Conservation (phyloP, 805 yeast genomes). For the Spathaspora arborariae region DNA sequence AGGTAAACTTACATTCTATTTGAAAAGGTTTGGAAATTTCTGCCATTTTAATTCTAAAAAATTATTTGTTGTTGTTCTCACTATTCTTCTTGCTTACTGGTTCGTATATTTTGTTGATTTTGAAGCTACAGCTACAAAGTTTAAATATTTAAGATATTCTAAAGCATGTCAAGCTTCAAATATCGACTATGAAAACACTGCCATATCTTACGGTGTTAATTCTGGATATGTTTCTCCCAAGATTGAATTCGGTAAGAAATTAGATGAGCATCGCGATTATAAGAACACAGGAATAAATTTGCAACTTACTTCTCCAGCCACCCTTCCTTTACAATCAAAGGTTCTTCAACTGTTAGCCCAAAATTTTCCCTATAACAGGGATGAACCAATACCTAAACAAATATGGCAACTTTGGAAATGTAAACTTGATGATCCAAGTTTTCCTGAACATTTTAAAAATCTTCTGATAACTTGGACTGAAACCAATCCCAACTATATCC, state of each 20-base stretch:
- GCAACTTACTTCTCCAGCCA: slow-evolving; percentile 28
- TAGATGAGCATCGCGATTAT: slow-evolving; percentile 29
- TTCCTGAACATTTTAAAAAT: slow-evolving; percentile 52
- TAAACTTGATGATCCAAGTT: slow-evolving; percentile 55
- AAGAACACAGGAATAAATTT: slow-evolving; percentile 30
- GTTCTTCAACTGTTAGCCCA: slow-evolving; percentile 65
- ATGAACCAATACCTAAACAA: slow-evolving; percentile 64
- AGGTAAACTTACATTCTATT: no score
- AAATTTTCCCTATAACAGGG: slow-evolving; percentile 64
- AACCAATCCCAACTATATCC: slow-evolving; percentile 72
- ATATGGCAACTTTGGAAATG: slow-evolving; percentile 84
- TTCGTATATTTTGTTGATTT: no score
- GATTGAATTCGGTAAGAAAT: slow-evolving; percentile 22
- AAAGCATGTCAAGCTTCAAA: not conserved
- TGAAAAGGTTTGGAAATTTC: no score
- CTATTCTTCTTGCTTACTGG: no score
- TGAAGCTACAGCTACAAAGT: no score
- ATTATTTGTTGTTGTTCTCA: no score
- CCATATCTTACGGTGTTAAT: not conserved
- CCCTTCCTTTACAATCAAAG: slow-evolving; percentile 61
- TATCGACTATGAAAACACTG: not conserved
- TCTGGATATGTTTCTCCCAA: slow-evolving; percentile 9
- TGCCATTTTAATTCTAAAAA: no score
- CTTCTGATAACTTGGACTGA: slow-evolving; percentile 66
- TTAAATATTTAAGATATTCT: no score